Base-by-base conservation (phyloP, 176 grass and related monocot species). In the Secale cereale region DNA sequence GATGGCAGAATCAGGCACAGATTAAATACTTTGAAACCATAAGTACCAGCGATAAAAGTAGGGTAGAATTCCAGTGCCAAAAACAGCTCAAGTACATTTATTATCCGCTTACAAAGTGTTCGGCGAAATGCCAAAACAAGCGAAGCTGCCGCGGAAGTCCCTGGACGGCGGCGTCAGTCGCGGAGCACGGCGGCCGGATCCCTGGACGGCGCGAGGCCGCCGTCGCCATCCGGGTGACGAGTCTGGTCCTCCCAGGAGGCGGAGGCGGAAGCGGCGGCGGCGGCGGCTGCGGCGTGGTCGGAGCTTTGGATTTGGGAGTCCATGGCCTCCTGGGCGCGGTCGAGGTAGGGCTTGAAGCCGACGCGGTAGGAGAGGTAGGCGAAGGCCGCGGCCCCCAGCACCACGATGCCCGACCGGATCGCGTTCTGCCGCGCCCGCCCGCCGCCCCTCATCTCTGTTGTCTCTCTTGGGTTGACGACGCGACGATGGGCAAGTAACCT, bases 321-420 rank as follows among this genome's bases (percentile, higher is more conserved):
- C 68, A 87, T 86, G 81, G 82, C 91, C 76, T 94, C 88, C 82
- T 91, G 86, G 36, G 90, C 89, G 25, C 77, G 89, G 64, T 99
- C 93, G 70, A 96, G 84, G 84, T 95, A 96, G 86, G 91, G 86
- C 65, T 99, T 96, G 93, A 99, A 99, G 0, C 93, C 89, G 67
- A 95, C 59, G 73, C 84, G 85, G 82, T 92, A 94, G 76, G 91
- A 94, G 83, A 98, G 96, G 89, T 94, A 98, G 77, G 85, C 84
- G 79, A 98, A 98, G 41, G 89, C 93, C 8, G 89, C 50, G 73
- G 93, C 67, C 30, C 91, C 91, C 41, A 96, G 65, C 81, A 95
- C 93, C 88, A 99, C 97, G 83, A 99, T 25, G 15, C 88, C 97
- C 52, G 91, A 93, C 65, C 91, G 86, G 69, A 89, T 84, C 81